phyloP scores from a whole-genome alignment of 1,139 yeast genomes.

The Yamadazyma blattariae region DNA sequence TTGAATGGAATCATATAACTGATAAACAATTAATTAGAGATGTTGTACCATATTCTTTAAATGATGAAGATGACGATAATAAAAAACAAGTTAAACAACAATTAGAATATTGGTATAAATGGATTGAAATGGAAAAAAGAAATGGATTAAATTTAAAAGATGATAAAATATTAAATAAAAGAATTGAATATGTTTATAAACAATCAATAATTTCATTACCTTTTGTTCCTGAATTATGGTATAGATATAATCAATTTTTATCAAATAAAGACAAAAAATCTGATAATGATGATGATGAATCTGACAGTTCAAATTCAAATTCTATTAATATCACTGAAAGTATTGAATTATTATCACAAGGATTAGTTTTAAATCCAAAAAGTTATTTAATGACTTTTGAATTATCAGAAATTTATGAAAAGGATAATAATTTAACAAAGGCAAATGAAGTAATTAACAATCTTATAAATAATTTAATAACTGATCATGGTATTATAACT shows the following conservation, averaged over 20 bases:
- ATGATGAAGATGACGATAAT: conserved; percentile 13
- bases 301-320: neutral
- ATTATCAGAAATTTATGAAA: conserved; percentile 69
- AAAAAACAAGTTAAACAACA: conserved; percentile 34
- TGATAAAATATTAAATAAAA: conserved; percentile 42
- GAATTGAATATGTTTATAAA: conserved; percentile 73
- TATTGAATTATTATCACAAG: conserved; percentile 49
- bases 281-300: conserved; percentile 10
- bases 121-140: conserved; percentile 77
- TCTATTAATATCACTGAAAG: conserved; percentile 19
- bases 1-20: conserved; percentile 64
- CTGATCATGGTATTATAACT: conserved; percentile 26
- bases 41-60: conserved; percentile 28
- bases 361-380: conserved; percentile 63
- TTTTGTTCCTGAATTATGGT: conserved; percentile 86
- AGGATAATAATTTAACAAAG: conserved; percentile 48
- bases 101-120: conserved; percentile 58
- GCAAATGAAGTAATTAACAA: conserved; percentile 52
- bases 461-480: conserved; percentile 42
- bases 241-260: conserved; percentile 47
- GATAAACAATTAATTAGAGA: conserved; percentile 38
- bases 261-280: conserved; percentile 28
- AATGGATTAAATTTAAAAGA: conserved; percentile 65
- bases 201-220: conserved; percentile 69
- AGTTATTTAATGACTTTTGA: conserved; percentile 69